Evolutionary conservation across 192 early-diverging fungal genomes (phyloP).

Genomic region (Entomortierella chlamydospora): DNA sequence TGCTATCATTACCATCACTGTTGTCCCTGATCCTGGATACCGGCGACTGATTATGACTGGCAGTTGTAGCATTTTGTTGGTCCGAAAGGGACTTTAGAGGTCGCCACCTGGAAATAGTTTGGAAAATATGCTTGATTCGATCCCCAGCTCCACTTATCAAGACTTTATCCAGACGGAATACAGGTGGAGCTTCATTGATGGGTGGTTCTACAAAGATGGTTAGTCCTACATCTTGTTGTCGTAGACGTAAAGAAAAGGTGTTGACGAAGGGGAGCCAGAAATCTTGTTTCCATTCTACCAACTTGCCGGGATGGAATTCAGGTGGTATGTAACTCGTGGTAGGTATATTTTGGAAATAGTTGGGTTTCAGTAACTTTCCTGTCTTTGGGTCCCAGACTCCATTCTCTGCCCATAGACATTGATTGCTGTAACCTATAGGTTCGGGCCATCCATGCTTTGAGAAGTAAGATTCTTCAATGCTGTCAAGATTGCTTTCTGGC

Average conservation of each 20-base stretch:
- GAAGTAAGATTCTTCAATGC: slow-evolving; percentile 26
- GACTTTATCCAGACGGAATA: slow-evolving; percentile 39
- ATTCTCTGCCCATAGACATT: slow-evolving; percentile 66
- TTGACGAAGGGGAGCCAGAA: slow-evolving; percentile 63
- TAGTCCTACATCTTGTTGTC: slow-evolving; percentile 52
- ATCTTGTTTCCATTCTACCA: slow-evolving; percentile 48
- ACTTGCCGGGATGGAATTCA: slow-evolving; percentile 40
- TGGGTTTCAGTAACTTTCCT: slow-evolving; percentile 34
- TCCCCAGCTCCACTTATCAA: slow-evolving; percentile 61
- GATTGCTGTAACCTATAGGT: slow-evolving; percentile 39
- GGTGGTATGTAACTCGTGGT: slow-evolving; percentile 16
- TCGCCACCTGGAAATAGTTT: slow-evolving; percentile 59
- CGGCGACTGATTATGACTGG: neutral
- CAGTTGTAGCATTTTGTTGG: slow-evolving; percentile 19
- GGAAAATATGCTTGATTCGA: slow-evolving; percentile 60
- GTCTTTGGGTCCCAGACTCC: slow-evolving; percentile 59
- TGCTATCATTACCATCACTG: neutral
- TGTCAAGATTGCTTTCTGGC: neutral
- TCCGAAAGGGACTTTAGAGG: slow-evolving; percentile 43
- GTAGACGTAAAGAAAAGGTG: slow-evolving; percentile 50
- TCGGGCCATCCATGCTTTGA: slow-evolving; percentile 57
- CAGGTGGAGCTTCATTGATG: slow-evolving; percentile 58
- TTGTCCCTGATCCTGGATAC: neutral
- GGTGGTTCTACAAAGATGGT: slow-evolving; percentile 68
- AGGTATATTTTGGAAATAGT: slow-evolving; percentile 63